Evolutionary conservation across 192 early-diverging fungal species (phyloP).

Genomic region (Lobosporangium transversale): DNA sequence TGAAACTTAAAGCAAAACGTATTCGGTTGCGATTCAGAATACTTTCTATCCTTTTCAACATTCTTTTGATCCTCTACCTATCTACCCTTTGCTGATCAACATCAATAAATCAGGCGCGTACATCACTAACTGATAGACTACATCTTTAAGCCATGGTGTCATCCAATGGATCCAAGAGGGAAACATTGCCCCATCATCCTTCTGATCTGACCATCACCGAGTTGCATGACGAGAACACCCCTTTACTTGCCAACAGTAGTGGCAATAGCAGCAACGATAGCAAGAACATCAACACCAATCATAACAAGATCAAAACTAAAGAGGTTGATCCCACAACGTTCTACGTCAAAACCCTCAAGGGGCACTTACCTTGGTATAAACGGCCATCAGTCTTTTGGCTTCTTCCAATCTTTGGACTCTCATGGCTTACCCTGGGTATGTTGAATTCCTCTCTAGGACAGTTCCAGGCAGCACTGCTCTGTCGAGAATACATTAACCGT

Average conservation of each 20-base stretch:
- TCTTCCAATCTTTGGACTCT: constrained; percentile 37
- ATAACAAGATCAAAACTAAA: background rate
- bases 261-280: background rate
- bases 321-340: constrained; percentile 8
- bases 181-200: constrained; percentile 4
- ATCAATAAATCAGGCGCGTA: too few relatives aligned
- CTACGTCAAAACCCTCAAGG: constrained; percentile 27
- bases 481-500: constrained; percentile 43
- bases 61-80: too few relatives aligned
- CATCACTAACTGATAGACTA: too few relatives aligned
- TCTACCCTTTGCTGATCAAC: too few relatives aligned
- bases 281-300: background rate
- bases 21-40: too few relatives aligned
- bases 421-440: constrained; percentile 34
- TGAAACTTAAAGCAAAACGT: too few relatives aligned
- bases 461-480: constrained; percentile 36
- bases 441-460: constrained; percentile 32
- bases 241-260: constrained; percentile 9
- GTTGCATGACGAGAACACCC: constrained; percentile 11
- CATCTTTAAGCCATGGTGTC: constrained; percentile 4
- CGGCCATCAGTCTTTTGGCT: constrained; percentile 36
- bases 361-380: constrained; percentile 45
- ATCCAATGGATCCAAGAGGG: background rate
- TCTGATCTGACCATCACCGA: constrained; percentile 21
- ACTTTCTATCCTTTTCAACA: too few relatives aligned